Evolutionary conservation across 441 rosid genomes (phyloP).

Genomic region (Brassica hybrid): DNA sequence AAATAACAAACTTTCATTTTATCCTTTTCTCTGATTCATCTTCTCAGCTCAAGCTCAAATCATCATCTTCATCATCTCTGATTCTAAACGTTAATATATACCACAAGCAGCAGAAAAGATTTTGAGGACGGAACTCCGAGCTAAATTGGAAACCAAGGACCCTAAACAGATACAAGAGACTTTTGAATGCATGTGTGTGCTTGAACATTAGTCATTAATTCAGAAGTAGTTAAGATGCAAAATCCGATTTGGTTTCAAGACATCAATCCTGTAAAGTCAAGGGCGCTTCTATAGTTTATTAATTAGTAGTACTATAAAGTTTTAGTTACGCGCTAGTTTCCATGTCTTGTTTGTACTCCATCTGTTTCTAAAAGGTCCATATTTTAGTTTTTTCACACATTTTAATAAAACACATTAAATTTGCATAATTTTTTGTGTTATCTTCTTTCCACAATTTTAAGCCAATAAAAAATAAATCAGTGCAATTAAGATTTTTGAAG

Average conservation of each 20-base stretch:
- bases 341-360: neutral
- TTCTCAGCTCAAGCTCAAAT: no score
- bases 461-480: no score
- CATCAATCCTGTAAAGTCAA: slow-evolving; percentile 31
- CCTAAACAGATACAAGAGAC: slow-evolving; percentile 20
- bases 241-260: slow-evolving; percentile 21
- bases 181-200: slow-evolving; percentile 21
- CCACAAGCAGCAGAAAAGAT: slow-evolving; percentile 60
- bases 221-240: slow-evolving; percentile 17
- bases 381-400: no score
- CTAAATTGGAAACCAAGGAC: slow-evolving; percentile 41
- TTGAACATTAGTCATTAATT: neutral
- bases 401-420: no score
- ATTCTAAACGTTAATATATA: neutral
- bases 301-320: neutral
- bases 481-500: no score
- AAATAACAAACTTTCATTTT: neutral
- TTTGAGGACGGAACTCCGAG: slow-evolving; percentile 60
- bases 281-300: neutral
- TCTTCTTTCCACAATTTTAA: no score
- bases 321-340: neutral
- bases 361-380: no score
- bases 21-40: no score
- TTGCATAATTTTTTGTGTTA: no score
- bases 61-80: no score